A percentile compares a stretch with the other conserved stretches of the same genome.
These are phyloP conservation scores for Cucumis cinereus DNA, from an alignment of 306 rosid genomes.

Conservation along the genomic window DNA sequence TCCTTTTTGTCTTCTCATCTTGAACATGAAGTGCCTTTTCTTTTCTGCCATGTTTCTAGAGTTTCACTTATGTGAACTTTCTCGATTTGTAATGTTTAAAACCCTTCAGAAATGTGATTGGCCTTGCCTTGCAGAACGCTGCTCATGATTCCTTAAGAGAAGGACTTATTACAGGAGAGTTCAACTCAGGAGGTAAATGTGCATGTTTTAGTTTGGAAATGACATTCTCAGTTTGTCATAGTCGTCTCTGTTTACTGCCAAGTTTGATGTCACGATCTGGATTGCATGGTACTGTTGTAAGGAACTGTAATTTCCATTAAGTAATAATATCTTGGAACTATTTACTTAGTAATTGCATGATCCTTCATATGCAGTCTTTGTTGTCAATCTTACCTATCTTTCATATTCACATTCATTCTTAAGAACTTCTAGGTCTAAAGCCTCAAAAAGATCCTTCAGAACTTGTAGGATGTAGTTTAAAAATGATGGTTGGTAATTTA, in stretches of 20 bases:
- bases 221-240: background rate
- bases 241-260: background rate
- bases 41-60: background rate
- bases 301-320: background rate
- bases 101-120: background rate
- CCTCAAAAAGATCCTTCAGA: background rate
- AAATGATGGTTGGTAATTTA: background rate
- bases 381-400: background rate
- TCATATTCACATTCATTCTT: background rate
- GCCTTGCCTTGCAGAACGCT: conserved; percentile 55
- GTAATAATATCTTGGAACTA: background rate
- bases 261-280: background rate
- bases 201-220: background rate
- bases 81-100: background rate
- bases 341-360: background rate
- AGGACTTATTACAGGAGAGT: conserved; percentile 43
- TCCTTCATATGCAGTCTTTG: background rate
- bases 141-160: conserved; percentile 76
- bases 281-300: background rate
- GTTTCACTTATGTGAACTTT: background rate
- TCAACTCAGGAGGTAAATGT: conserved; percentile 47
- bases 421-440: background rate
- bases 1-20: background rate
- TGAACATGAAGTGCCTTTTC: background rate
- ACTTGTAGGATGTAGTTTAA: background rate